Evolutionary conservation across 2,329 filamentous ascomycete species (phyloP).

Genomic region (Diplodia sapinea): DNA sequence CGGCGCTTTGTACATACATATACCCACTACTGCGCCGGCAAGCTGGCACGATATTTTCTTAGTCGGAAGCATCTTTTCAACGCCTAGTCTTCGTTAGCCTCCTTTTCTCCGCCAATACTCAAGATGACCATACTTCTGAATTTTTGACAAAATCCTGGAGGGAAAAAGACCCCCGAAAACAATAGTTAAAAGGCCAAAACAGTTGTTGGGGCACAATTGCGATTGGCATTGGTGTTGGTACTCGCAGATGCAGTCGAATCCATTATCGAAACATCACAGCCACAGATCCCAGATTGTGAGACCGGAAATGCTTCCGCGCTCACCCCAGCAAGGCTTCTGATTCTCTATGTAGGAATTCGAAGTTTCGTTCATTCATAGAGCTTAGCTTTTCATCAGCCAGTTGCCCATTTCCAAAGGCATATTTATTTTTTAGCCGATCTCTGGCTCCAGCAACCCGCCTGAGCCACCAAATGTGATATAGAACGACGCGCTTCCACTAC

Average conservation of each 20-base stretch:
- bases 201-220: no score
- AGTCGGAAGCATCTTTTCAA: background rate
- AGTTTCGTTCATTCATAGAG: slow-evolving; percentile 7
- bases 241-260: background rate
- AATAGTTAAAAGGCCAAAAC: no score
- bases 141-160: background rate
- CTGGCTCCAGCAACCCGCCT: background rate
- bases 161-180: no score
- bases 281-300: no score
- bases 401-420: background rate
- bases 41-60: slow-evolving; percentile 12
- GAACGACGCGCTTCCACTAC: background rate
- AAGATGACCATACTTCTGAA: background rate
- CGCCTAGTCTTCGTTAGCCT: slow-evolving; percentile 3
- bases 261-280: background rate
- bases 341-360: background rate
- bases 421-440: no score
- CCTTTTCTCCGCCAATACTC: slow-evolving; percentile 8
- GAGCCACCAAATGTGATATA: background rate
- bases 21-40: slow-evolving; percentile 13
- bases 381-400: background rate
- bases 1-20: slow-evolving; percentile 23
- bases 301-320: no score
- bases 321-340: no score
- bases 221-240: background rate